phyloP scores from a whole-genome alignment of 352 stramenopile species.

The Phytopythium mirpurense region DNA sequence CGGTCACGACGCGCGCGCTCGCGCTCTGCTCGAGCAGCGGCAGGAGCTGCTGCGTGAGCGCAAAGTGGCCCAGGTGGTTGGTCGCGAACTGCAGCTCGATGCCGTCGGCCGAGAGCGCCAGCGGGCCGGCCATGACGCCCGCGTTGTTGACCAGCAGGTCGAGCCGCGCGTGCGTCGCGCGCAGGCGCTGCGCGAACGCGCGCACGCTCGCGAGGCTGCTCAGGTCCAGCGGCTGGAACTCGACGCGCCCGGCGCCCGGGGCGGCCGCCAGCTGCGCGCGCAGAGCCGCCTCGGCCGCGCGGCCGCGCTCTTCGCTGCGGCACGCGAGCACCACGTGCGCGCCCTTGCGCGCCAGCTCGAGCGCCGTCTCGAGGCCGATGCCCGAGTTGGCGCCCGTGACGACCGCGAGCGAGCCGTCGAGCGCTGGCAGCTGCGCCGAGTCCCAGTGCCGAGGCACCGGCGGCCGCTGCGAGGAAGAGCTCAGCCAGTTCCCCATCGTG shows the following conservation, averaged over 20 bases:
- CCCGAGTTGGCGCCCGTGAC: constrained; percentile 37
- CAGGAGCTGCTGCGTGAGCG: constrained; percentile 35
- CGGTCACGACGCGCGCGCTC: constrained; percentile 32
- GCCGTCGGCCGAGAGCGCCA: constrained; percentile 24
- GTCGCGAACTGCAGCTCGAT: constrained; percentile 52
- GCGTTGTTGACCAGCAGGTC: constrained; percentile 68
- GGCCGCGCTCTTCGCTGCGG: constrained; percentile 15
- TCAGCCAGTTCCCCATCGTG: constrained; percentile 9
- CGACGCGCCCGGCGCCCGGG: constrained; percentile 11
- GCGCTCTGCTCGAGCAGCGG: constrained; percentile 17
- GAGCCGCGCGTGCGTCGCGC: constrained; percentile 16
- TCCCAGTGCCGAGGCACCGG: constrained; percentile 18
- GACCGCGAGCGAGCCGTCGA: constrained; percentile 20
- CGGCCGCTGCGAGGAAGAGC: not conserved
- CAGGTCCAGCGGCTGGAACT: constrained; percentile 45
- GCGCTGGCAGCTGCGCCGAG: constrained; percentile 17
- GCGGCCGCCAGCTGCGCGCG: constrained; percentile 3
- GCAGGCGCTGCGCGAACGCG: constrained; percentile 28
- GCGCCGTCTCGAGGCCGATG: constrained; percentile 32
- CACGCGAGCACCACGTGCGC: too few relatives aligned
- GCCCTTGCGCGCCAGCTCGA: constrained; percentile 23
- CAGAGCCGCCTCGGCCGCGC: constrained; percentile 12
- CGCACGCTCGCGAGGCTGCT: constrained; percentile 29
- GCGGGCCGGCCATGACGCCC: constrained; percentile 33
- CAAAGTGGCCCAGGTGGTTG: constrained; percentile 63